These are phyloP conservation scores for Penicillium concentricum DNA, from an alignment of 2,329 filamentous ascomycete species.

Conservation along the genomic window DNA sequence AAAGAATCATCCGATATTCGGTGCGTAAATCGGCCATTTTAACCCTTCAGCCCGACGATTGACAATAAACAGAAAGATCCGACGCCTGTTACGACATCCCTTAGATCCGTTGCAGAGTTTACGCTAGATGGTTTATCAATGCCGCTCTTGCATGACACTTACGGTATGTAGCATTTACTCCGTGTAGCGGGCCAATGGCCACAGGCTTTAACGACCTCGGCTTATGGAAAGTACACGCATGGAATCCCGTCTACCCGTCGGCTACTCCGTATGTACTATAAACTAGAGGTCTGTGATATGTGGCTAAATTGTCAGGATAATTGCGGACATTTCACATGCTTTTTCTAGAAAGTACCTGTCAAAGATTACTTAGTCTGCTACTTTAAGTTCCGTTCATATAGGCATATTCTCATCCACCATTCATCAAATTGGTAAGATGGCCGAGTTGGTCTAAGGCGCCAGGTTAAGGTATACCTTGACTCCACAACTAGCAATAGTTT, in stretches of 20 bases:
- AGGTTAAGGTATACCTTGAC: constrained; percentile 34
- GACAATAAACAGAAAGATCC: not conserved
- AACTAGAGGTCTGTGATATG: not conserved
- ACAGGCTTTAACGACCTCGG: not conserved
- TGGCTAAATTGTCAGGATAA: not conserved
- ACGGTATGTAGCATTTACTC: not conserved
- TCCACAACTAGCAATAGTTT: constrained; percentile 13
- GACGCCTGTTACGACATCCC: not conserved
- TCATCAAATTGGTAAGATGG: constrained; percentile 30
- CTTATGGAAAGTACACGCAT: not conserved
- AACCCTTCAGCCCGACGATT: not conserved
- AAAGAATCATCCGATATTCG: constrained; percentile 19
- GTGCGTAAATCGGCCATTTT: constrained; percentile 21
- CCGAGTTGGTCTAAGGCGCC: constrained; percentile 38
- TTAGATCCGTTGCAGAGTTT: not conserved
- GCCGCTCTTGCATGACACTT: not conserved
- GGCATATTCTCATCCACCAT: accelerated
- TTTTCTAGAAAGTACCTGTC: not conserved
- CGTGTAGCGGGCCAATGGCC: not conserved
- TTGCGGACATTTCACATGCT: not conserved
- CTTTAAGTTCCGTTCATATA: too few relatives aligned
- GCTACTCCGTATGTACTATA: not conserved
- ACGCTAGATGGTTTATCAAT: not conserved
- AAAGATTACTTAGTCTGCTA: too few relatives aligned
- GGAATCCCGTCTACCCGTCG: not conserved